Evolutionary conservation across 768 basidiomycete genomes (phyloP).

Genomic region (Lactarius hengduanensis): DNA sequence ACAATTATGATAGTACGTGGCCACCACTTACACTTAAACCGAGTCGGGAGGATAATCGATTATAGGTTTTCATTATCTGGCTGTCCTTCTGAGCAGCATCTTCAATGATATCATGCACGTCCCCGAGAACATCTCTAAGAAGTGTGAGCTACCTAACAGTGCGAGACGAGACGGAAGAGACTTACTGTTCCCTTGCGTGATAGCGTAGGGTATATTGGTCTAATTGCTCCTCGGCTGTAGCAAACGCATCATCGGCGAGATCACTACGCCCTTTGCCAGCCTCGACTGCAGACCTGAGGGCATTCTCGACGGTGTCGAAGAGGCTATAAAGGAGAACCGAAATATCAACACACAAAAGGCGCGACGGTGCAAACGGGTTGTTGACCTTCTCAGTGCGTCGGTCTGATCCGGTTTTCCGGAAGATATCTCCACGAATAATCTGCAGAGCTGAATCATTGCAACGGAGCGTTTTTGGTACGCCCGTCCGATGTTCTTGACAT

Average conservation of each 20-base stretch:
- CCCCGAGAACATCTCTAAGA: slow-evolving; percentile 19
- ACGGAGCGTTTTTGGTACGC: slow-evolving; percentile 26
- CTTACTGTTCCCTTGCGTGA: slow-evolving; percentile 21
- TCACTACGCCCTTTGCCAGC: slow-evolving; percentile 21
- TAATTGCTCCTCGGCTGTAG: slow-evolving; percentile 19
- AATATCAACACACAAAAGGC: not conserved
- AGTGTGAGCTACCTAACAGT: not conserved
- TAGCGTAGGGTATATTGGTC: slow-evolving; percentile 19
- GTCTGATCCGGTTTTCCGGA: slow-evolving; percentile 23
- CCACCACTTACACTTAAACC: slow-evolving; percentile 16
- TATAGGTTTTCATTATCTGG: slow-evolving; percentile 21
- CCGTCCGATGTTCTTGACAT: slow-evolving; percentile 24
- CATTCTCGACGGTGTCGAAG: slow-evolving; percentile 22
- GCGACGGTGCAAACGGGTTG: not conserved
- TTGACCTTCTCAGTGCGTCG: slow-evolving; percentile 22
- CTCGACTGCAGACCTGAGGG: slow-evolving; percentile 21
- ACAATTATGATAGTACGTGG: not conserved
- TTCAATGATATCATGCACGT: slow-evolving; percentile 25
- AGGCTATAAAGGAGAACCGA: slow-evolving; percentile 7
- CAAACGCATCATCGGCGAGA: slow-evolving; percentile 20
- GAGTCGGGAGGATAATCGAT: slow-evolving; percentile 19
- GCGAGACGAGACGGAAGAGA: not conserved
- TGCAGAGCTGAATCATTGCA: slow-evolving; percentile 26
- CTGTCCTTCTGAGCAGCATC: slow-evolving; percentile 26
- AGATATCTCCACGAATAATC: slow-evolving; percentile 25